Evolutionary conservation across 805 yeast species (phyloP), one percentile per base, ranked within the genome.

Genomic region (Starmerella apicola): DNA sequence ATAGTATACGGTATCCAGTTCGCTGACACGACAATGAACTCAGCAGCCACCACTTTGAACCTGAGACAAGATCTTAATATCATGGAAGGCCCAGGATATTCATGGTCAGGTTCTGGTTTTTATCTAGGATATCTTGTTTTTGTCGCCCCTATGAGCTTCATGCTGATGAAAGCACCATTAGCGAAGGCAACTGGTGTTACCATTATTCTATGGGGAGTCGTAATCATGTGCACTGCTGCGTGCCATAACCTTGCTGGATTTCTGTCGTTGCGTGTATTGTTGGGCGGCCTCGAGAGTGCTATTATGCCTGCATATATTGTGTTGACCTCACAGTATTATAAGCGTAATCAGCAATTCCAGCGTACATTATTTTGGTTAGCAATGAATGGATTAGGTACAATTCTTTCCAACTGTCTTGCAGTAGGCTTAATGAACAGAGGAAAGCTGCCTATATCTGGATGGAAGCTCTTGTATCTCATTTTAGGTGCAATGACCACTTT

Each of bases 71-170:
- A 30, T n/a, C 30, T 41, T n/a, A 16, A 20, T 16, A 21, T 41
- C 23, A 5, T 20, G 17, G 22, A 15, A 5, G 28, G 32, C n/a
- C 32, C 41, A 2, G 39, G 36, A 22, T 51, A 49, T 25, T 33
- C 43, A 34, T 70, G 78, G 75, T 57, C 67, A 16, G 71, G 76
- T n/a, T 64, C 77, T 1, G 65, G 71, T 5, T 74, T 74, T 49
- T 75, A 74, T 51, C 53, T 78, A 28, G 85, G 84, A 4, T 78
- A 76, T 52, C 56, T 78, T 33, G 64, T 60, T 6, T 75, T 72
- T 49, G 76, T 72, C 48, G 58, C 69, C 41, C 71, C 76, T 8
- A 65, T 70, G 13, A 56, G 62, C 9, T 54, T 59, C 37, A 33
- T 66, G 3, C 52, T 74, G 20, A 82, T 76, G 54, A 63, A 61